Evolutionary conservation across 2,329 filamentous ascomycete species (phyloP).

Genomic region (Scedosporium minutisporum): DNA sequence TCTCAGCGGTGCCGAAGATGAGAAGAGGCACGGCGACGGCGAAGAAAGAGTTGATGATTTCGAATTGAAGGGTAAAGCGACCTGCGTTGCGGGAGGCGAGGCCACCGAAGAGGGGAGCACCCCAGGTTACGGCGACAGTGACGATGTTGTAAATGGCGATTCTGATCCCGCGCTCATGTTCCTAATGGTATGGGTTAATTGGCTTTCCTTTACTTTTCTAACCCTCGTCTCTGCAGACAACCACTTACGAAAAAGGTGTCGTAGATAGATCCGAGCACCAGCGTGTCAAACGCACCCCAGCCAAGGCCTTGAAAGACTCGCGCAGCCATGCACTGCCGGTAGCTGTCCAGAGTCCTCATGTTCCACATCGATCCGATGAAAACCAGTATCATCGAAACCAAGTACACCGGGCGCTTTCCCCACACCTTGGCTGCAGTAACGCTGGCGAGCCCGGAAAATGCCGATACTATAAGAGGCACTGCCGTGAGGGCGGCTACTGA

Average conservation of each 20-base stretch:
- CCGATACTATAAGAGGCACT: conserved; percentile 40
- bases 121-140: conserved; percentile 39
- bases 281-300: conserved; percentile 49
- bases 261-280: conserved; percentile 42
- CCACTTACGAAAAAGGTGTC: conserved; percentile 46
- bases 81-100: conserved; percentile 29
- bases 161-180: conserved; percentile 40
- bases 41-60: conserved; percentile 40
- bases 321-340: conserved; percentile 38
- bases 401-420: conserved; percentile 45
- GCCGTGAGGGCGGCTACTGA: conserved; percentile 40
- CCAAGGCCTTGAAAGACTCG: conserved; percentile 46
- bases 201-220: background rate
- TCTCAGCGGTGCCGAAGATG: conserved; percentile 41
- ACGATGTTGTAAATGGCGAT: conserved; percentile 35
- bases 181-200: conserved; percentile 26
- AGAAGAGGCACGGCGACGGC: conserved; percentile 36
- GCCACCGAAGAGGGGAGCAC: conserved; percentile 43
- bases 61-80: conserved; percentile 39
- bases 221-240: background rate
- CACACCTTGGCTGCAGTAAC: conserved; percentile 33
- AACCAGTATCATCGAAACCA: conserved; percentile 33
- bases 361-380: conserved; percentile 43
- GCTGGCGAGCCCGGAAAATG: conserved; percentile 32
- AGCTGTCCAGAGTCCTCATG: conserved; percentile 29